Base-by-base conservation (phyloP, 208 protist species). In the Crithidia thermophila region DNA sequence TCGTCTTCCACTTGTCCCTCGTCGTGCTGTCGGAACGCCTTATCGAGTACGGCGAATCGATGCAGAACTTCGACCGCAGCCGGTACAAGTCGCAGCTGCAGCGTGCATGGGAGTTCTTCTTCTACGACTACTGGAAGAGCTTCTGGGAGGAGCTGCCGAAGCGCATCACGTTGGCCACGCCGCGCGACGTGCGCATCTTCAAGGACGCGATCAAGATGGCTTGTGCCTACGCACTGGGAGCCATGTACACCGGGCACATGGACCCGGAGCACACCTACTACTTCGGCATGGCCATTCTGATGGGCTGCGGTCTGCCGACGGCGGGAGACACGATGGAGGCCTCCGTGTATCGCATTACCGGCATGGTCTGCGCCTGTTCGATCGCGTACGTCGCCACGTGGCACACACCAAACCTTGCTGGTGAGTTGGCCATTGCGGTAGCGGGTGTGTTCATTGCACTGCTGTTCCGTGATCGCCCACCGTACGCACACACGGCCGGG, bases 221-320 rank as follows among this genome's bases (percentile, higher is more conserved):
- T 5, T 73, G 69, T 33, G 87, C 64, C 33, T 89, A 84, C 58
- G 79, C 70, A 0, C 47, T 85, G 2, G 81, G 70, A n/a, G 70
- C 63, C 36, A 57, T 76, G 61, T 85, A 61, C 42, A 79, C 84
- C 14, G 51, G 72, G 11, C 75, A 87, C 71, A 77, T 72, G 16
- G 81, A 87, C 58, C 50, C 39, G 3, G 58, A 79, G 1, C 79
- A 83, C 30, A 40, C 77, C 2, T 87, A 87, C 57, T 90, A 85
- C 66, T 90, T 87, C 52, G 81, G 81, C 10, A 87, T 90, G 81
- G 72, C 72, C 8, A 90, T 90, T 60, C 62, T 90, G 42, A 84
- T 90, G 56, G 78, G 77, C 60, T 72, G 87, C 16, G 78, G 72
- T 18, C 64, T 62, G 64, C 84, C 73, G 28, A 87, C 84, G 0